A percentile compares a stretch with the other conserved stretches of the same genome.
These are phyloP conservation scores for Cicer pinnatifidum DNA, from an alignment of 306 rosid genomes.

Conservation along the genomic window DNA sequence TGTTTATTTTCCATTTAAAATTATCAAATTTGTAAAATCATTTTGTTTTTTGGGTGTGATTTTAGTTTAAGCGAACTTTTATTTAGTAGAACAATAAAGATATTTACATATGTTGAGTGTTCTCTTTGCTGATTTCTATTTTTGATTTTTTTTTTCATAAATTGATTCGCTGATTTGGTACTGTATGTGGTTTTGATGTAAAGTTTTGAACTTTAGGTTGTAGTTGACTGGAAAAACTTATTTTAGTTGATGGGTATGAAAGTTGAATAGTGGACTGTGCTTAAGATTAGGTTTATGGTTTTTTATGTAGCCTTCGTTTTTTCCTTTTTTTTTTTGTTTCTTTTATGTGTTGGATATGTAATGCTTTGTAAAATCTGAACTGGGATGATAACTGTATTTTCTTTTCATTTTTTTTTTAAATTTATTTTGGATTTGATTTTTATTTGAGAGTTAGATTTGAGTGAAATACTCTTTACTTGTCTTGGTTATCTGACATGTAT, in stretches of 20 bases:
- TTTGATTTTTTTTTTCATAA: conserved; percentile 14
- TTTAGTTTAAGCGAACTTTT: not conserved
- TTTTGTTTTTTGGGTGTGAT: not conserved
- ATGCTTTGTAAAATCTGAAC: not conserved
- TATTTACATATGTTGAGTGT: not conserved
- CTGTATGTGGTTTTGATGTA: conserved; percentile 9
- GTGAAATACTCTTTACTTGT: not conserved
- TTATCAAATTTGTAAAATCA: not conserved
- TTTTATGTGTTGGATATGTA: not conserved
- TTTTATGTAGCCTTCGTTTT: not conserved
- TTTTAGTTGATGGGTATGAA: conserved; percentile 19
- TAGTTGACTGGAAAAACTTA: not conserved
- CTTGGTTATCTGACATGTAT: not conserved
- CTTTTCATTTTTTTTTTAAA: not conserved
- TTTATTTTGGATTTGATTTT: not conserved
- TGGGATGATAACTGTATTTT: conserved; percentile 12
- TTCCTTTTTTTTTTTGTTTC: not conserved
- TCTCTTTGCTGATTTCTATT: conserved; percentile 34
- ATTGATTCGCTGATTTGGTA: conserved; percentile 34
- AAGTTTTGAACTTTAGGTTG: conserved; percentile 40
- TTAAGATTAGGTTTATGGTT: conserved; percentile 12
- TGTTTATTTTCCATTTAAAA: not conserved
- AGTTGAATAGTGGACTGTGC: conserved; percentile 25
- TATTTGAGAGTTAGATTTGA: conserved; percentile 5
- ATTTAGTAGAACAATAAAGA: not conserved